Evolutionary conservation across 441 rosid species (phyloP).

Genomic region (Syzygium syzygioides): DNA sequence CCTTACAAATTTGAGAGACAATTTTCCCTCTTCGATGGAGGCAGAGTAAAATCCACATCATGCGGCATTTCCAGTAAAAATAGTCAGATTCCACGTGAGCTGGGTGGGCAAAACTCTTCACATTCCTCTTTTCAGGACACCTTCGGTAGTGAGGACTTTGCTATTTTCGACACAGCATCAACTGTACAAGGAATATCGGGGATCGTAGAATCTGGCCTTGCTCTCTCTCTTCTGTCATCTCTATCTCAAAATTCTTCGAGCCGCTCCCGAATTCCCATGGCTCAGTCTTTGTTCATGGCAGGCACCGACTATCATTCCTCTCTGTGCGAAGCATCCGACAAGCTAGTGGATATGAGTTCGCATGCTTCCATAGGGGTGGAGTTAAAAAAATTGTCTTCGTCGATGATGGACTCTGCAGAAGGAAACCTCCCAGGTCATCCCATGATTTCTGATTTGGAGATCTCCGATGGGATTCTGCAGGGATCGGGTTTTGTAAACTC

Average conservation of each 20-base stretch:
- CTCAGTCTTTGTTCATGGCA: not conserved
- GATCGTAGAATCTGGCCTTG: not conserved
- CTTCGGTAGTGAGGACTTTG: not conserved
- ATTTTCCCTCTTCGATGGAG: not conserved
- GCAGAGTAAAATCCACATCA: not conserved
- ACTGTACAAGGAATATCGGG: not conserved
- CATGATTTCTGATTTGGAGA: not conserved
- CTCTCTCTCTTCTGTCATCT: constrained; percentile 9
- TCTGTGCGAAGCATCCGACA: not conserved
- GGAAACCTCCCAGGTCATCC: not conserved
- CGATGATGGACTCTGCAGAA: not conserved
- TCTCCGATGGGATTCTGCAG: not conserved
- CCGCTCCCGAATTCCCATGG: not conserved
- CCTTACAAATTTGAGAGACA: constrained; percentile 21
- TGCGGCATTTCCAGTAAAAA: not conserved
- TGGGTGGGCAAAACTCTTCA: not conserved
- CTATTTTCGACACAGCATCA: not conserved
- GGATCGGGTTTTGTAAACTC: not conserved
- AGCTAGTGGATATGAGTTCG: not conserved
- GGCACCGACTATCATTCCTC: not conserved
- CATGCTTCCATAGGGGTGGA: not conserved
- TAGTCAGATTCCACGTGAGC: not conserved
- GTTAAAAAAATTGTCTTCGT: not conserved
- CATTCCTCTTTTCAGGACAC: not conserved
- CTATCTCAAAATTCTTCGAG: not conserved